Base-by-base conservation (phyloP, 371 early-diverging fungal genomes). In the Funneliformis caledonium region DNA sequence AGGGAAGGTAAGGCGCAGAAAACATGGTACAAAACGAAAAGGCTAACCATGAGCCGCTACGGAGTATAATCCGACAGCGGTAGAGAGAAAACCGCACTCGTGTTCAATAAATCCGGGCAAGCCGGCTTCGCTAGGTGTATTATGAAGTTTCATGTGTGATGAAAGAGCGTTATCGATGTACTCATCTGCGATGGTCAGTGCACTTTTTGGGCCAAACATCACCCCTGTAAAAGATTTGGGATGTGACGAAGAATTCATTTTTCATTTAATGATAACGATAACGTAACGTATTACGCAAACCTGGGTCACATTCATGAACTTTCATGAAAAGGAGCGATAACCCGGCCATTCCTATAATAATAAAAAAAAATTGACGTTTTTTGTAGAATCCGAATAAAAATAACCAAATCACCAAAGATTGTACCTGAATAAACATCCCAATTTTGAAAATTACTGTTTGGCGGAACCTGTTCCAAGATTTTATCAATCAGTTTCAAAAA, bases 51-150 rank as follows among this genome's bases (percentile, higher is more conserved):
- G 19, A n/a, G 79, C 69, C 2, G 70, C 79, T 10, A 79, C 69
- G 1, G 79, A 56, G n/a, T 56, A 61, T 37, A 79, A 68, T 10
- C 79, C 79, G 43, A 79, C 50, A 50, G 47, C 79, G 14, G 79
- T 48, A 79, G 70, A 69, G 8, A 79, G 22, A 48, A 79, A 79
- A 16, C 79, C 70, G 50, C 79, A 79, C n/a, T 74, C 59, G 9
- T 74, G 12, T 74, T 74, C 56, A 26, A 52, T 56, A 7, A 16
- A 5, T 1, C 19, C 12, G 2, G 72, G 72, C 11, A 72, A 11
- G 45, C 37, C 26, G 43, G 37, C 37, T 37, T 72, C 75, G 4
- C 8, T 11, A 26, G 75, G 19, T 22, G 26, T 14, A 6, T 33
- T 33, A 31, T 74, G 12, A 56, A 26, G 61, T 11, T n/a, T 59